A percentile compares a stretch with the other conserved stretches of the same genome.
Conservation (phyloP, 2,329 filamentous ascomycete genomes). For the Domatiomyces catenatus region DNA sequence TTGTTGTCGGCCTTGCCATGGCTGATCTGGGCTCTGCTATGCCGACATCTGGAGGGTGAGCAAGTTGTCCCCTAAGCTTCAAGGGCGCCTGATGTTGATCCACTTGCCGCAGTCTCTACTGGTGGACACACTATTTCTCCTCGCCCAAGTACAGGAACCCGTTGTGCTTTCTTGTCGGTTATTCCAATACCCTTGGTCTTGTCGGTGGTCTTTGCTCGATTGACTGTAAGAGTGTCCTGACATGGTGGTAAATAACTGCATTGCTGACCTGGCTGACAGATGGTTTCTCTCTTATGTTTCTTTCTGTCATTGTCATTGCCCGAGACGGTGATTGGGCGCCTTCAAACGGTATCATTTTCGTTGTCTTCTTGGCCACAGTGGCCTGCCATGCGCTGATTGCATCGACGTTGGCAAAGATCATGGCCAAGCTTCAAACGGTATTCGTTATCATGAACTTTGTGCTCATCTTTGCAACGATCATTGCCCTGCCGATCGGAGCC, state of each 20-base stretch:
- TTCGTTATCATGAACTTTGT: conserved; percentile 42
- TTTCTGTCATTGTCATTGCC: conserved; percentile 43
- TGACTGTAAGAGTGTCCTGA: conserved; percentile 30
- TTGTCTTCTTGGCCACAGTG: conserved; percentile 40
- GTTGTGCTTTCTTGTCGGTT: conserved; percentile 45
- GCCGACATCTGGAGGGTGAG: conserved; percentile 38
- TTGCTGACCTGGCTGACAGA: conserved; percentile 13
- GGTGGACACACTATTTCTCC: conserved; percentile 45
- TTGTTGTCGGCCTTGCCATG: conserved; percentile 46
- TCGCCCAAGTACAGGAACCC: conserved; percentile 40
- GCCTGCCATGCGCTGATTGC: conserved; percentile 40
- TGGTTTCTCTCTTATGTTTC: conserved; percentile 42
- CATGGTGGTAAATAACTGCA: conserved; percentile 6
- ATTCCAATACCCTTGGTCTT: conserved; percentile 45
- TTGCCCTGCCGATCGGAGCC: conserved; percentile 39
- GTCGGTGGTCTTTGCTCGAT: conserved; percentile 48
- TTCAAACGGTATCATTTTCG: conserved; percentile 42
- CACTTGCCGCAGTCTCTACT: conserved; percentile 32
- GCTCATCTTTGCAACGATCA: conserved; percentile 41
- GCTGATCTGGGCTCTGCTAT: conserved; percentile 35
- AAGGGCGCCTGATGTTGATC: neutral
- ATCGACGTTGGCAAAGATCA: conserved; percentile 38
- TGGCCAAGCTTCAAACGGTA: conserved; percentile 44
- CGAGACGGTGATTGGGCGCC: conserved; percentile 42
- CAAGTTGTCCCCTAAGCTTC: neutral